Conservation (phyloP, 805 yeast species). For the Scheffersomyces coipomensis region DNA sequence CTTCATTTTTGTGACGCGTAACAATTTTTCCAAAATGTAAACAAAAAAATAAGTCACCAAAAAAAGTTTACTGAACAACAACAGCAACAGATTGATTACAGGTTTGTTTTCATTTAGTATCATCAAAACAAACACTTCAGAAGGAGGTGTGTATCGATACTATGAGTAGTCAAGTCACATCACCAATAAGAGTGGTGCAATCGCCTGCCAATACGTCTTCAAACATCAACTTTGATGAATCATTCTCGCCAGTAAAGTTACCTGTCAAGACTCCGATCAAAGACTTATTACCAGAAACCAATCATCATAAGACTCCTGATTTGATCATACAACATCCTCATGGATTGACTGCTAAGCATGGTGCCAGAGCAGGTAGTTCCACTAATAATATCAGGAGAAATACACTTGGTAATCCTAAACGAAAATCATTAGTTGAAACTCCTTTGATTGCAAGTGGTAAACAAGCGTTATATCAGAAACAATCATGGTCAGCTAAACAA, state of each 20-base stretch:
- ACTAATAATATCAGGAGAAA: slow-evolving; percentile 13
- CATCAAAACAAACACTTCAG: no score
- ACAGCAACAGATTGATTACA: no score
- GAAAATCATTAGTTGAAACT: slow-evolving; percentile 9
- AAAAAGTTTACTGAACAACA: no score
- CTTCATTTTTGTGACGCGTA: no score
- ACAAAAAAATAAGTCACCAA: no score
- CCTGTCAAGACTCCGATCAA: slow-evolving; percentile 5
- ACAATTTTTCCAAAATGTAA: no score
- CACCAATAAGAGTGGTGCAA: no score
- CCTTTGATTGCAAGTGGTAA: slow-evolving; percentile 6
- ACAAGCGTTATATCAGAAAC: not conserved
- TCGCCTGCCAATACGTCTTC: not conserved
- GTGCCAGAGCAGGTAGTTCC: slow-evolving; percentile 13
- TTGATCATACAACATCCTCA: slow-evolving; percentile 33
- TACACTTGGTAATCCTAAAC: slow-evolving; percentile 11
- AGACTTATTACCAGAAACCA: not conserved
- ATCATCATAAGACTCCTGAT: slow-evolving; percentile 7
- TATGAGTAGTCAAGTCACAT: no score
- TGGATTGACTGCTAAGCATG: slow-evolving; percentile 43
- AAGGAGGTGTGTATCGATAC: no score
- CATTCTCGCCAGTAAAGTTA: slow-evolving; percentile 18
- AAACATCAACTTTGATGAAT: slow-evolving; percentile 5
- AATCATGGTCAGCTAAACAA: not conserved
- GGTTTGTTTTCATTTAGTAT: no score